These are phyloP conservation scores for Blastocystis sp. DNA, from an alignment of 352 stramenopile species.

Conservation along the genomic window DNA sequence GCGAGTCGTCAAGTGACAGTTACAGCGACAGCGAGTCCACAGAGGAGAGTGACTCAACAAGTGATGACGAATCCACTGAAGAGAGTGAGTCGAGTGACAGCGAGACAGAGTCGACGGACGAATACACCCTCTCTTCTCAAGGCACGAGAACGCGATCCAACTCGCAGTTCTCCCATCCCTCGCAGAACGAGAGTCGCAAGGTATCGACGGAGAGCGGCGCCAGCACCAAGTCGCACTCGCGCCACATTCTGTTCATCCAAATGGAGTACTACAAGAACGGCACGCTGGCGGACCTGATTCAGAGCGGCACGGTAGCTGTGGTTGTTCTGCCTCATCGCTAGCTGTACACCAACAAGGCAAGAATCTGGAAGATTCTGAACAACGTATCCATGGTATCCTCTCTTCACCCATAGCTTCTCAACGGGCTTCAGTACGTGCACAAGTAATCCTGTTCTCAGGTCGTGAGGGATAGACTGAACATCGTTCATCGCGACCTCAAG, in stretches of 20 bases:
- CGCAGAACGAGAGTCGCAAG: neutral
- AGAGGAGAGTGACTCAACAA: neutral
- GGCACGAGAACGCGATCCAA: too few species aligned
- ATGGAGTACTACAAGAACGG: constrained; percentile 67
- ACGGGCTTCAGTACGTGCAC: constrained; percentile 42
- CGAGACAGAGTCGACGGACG: neutral
- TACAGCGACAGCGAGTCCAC: neutral
- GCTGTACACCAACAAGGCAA: constrained; percentile 9
- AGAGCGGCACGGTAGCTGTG: neutral
- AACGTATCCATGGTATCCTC: neutral
- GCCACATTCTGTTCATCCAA: constrained; percentile 17
- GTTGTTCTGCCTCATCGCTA: neutral
- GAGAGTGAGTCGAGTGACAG: neutral
- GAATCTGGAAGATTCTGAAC: constrained; percentile 37
- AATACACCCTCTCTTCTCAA: neutral
- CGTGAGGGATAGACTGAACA: constrained; percentile 9
- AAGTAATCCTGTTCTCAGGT: neutral
- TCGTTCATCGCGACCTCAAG: constrained; percentile 93
- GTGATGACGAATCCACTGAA: neutral
- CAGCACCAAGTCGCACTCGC: neutral
- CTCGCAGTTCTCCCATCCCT: too few species aligned
- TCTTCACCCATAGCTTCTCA: constrained; percentile 31
- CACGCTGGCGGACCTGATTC: constrained; percentile 35
- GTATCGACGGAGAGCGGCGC: neutral
- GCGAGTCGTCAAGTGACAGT: neutral